Evolutionary conservation across 495 filamentous ascomycete species (phyloP).

Genomic region (Penicillium samsonianum): DNA sequence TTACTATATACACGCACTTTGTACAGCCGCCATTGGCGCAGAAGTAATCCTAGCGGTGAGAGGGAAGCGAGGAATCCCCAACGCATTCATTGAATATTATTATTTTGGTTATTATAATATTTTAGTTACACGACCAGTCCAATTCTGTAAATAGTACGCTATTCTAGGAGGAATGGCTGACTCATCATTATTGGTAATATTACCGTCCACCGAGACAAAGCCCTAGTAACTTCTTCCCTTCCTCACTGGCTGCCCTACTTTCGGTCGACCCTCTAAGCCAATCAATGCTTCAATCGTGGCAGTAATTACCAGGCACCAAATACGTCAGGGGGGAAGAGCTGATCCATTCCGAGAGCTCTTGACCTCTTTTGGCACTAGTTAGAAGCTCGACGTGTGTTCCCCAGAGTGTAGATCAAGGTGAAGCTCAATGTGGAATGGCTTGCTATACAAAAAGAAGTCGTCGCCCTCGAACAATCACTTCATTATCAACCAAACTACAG

Average conservation of each 20-base stretch:
- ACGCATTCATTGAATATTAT: not conserved
- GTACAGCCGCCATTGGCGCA: conserved; percentile 14
- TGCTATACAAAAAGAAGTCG: conserved; percentile 32
- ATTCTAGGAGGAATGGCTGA: conserved; percentile 17
- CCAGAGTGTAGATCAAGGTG: conserved; percentile 34
- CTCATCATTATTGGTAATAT: conserved; percentile 11
- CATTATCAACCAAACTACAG: conserved; percentile 16
- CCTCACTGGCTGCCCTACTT: conserved; percentile 34
- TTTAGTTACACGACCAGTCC: not conserved
- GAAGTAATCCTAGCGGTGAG: conserved; percentile 5
- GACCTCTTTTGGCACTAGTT: conserved; percentile 20
- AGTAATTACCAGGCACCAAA: conserved; percentile 31
- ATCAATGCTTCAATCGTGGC: conserved; percentile 15
- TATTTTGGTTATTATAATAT: not conserved
- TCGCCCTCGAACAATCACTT: conserved; percentile 18
- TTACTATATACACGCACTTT: not conserved
- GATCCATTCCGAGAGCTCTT: conserved; percentile 30
- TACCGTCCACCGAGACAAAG: not conserved
- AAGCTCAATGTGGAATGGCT: conserved; percentile 32
- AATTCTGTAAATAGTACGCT: not conserved
- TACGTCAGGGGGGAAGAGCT: conserved; percentile 30
- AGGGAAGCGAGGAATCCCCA: conserved; percentile 8
- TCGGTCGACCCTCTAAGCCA: conserved; percentile 17
- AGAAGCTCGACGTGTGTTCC: conserved; percentile 22
- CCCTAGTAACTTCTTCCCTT: not conserved